phyloP scores from a whole-genome alignment of 768 basidiomycete species.

The Trametes sanguinea region DNA sequence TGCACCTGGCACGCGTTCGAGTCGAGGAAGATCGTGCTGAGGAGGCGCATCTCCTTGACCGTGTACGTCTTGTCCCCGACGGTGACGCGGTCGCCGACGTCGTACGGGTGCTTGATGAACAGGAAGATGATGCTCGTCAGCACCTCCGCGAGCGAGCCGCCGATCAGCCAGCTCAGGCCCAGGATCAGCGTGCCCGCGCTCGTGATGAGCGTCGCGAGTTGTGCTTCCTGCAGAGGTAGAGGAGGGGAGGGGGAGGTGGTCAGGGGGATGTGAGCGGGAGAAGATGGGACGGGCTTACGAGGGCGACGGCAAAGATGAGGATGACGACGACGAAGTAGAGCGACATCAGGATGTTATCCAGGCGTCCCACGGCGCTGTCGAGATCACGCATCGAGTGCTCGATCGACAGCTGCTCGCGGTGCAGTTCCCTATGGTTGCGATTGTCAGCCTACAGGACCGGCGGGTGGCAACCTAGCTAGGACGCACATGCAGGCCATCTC shows the following conservation, averaged over 20 bases:
- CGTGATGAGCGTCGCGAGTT: slow-evolving; percentile 72
- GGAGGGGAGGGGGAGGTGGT: too few relatives aligned
- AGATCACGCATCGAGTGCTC: slow-evolving; percentile 87
- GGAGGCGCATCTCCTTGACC: slow-evolving; percentile 85
- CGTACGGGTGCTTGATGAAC: slow-evolving; percentile 84
- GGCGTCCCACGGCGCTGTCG: slow-evolving; percentile 83
- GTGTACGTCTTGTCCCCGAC: slow-evolving; percentile 59
- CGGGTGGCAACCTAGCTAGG: too few relatives aligned
- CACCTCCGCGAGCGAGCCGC: slow-evolving; percentile 76
- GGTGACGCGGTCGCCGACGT: slow-evolving; percentile 75
- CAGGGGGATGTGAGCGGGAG: neutral
- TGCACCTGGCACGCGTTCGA: slow-evolving; percentile 60
- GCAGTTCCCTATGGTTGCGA: slow-evolving; percentile 58
- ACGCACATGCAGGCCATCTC: slow-evolving; percentile 73
- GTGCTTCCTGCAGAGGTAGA: slow-evolving; percentile 54
- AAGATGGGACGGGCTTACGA: slow-evolving; percentile 47
- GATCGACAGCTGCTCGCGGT: slow-evolving; percentile 82
- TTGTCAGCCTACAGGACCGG: too few relatives aligned
- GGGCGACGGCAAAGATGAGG: slow-evolving; percentile 81
- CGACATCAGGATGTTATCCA: slow-evolving; percentile 87
- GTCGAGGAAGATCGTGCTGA: slow-evolving; percentile 76
- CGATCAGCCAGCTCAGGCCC: slow-evolving; percentile 88
- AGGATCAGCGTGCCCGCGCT: slow-evolving; percentile 68
- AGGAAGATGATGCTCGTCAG: slow-evolving; percentile 88
- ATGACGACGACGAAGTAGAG: slow-evolving; percentile 70